Percentiles rank a stretch among this genome's conserved stretches.
Evolutionary conservation across 2,329 filamentous ascomycete species (phyloP).

Genomic region (Elsinoe australis): DNA sequence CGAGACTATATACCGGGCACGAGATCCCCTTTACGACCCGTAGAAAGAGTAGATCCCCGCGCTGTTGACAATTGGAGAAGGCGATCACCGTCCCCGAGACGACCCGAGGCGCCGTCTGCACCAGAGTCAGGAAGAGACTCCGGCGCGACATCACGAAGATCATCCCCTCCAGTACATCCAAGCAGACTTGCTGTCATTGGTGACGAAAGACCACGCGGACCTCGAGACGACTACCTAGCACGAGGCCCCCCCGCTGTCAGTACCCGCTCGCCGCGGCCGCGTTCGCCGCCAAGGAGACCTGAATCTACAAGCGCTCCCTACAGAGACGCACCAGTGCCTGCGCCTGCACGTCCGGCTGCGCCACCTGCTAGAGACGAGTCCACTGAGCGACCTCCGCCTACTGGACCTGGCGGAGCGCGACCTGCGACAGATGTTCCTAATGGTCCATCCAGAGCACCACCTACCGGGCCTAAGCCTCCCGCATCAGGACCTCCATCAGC

Average conservation of each 20-base stretch:
- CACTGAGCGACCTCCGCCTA: slow-evolving; percentile 25
- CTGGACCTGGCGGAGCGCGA: slow-evolving; percentile 26
- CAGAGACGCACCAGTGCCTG: not conserved
- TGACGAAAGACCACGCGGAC: slow-evolving; percentile 27
- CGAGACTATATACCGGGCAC: slow-evolving; percentile 43
- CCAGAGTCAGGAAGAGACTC: slow-evolving; percentile 49
- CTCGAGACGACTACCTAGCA: slow-evolving; percentile 18
- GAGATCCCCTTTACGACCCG: slow-evolving; percentile 47
- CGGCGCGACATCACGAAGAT: slow-evolving; percentile 51
- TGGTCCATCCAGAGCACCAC: slow-evolving; percentile 27
- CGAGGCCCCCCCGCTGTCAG: slow-evolving; percentile 26
- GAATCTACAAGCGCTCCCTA: slow-evolving; percentile 27
- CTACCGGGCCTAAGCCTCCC: slow-evolving; percentile 26
- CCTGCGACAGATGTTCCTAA: slow-evolving; percentile 25
- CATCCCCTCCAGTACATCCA: slow-evolving; percentile 52
- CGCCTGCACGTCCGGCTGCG: not conserved
- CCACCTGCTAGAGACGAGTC: slow-evolving; percentile 21
- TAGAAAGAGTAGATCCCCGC: slow-evolving; percentile 42
- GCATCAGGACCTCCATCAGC: slow-evolving; percentile 16
- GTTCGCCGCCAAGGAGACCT: slow-evolving; percentile 32
- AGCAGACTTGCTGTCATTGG: slow-evolving; percentile 41
- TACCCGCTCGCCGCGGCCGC: slow-evolving; percentile 22
- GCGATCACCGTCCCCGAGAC: slow-evolving; percentile 47
- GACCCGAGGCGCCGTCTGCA: slow-evolving; percentile 33
- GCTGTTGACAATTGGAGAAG: slow-evolving; percentile 46